phyloP scores from a whole-genome alignment of 768 basidiomycete species.

The Amanita phalloides region DNA sequence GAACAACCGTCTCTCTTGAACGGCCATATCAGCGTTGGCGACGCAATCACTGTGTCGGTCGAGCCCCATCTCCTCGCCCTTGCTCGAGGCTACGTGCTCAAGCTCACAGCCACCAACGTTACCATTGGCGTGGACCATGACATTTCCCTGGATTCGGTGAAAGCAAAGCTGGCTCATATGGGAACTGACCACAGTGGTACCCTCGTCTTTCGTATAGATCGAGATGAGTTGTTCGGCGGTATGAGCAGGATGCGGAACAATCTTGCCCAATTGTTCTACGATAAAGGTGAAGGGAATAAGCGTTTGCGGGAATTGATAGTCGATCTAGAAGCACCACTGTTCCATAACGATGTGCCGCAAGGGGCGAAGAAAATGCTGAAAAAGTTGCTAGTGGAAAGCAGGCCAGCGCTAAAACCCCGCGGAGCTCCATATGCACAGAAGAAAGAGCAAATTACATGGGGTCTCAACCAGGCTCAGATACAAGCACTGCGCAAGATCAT shows the following conservation, averaged over 20 bases:
- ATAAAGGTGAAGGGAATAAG: constrained; percentile 42
- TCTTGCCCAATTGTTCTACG: constrained; percentile 78
- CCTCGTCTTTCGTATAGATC: constrained; percentile 78
- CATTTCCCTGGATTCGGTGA: no score
- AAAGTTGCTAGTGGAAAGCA: neutral
- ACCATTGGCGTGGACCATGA: no score
- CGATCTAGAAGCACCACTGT: constrained; percentile 62
- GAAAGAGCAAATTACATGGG: constrained; percentile 14
- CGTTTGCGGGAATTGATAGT: constrained; percentile 68
- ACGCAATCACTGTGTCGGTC: no score
- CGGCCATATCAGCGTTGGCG: constrained; percentile 26
- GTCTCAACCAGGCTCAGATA: constrained; percentile 65
- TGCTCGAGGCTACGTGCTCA: no score
- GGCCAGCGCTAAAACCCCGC: neutral
- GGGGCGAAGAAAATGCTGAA: constrained; percentile 3
- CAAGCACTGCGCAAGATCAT: constrained; percentile 67
- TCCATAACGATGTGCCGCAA: constrained; percentile 18
- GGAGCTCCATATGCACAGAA: constrained; percentile 10
- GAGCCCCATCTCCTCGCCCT: no score
- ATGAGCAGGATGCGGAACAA: constrained; percentile 88
- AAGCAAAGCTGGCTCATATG: no score
- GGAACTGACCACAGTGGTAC: neutral
- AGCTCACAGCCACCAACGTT: no score
- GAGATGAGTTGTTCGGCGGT: constrained; percentile 81
- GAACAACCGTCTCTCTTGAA: neutral